These are phyloP conservation scores for Pythium vanterpoolii DNA, from an alignment of 352 stramenopile genomes.

Conservation along the genomic window DNA sequence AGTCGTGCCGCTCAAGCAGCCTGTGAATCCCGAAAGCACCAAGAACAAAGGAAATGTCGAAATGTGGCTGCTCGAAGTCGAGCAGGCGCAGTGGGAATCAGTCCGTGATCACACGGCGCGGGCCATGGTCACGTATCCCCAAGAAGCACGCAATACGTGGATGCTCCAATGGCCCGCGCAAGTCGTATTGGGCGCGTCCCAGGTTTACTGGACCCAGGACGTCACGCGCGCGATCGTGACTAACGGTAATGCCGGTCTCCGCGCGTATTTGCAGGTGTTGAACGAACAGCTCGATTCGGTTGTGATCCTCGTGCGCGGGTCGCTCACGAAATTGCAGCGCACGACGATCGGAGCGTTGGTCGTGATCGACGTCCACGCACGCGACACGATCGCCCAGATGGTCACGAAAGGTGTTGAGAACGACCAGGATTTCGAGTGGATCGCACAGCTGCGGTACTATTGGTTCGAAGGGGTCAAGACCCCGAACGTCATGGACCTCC, in stretches of 20 bases:
- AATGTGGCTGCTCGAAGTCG: constrained; percentile 92
- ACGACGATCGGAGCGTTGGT: constrained; percentile 92
- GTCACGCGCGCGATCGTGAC: constrained; percentile 83
- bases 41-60: constrained; percentile 96
- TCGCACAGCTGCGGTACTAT: constrained; percentile 93
- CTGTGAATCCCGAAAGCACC: constrained; percentile 88
- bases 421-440: constrained; percentile 92
- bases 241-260: constrained; percentile 66
- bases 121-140: constrained; percentile 84
- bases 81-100: constrained; percentile 90
- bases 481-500: constrained; percentile 53
- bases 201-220: constrained; percentile 94
- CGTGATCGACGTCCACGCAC: constrained; percentile 91
- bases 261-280: constrained; percentile 75
- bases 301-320: constrained; percentile 90
- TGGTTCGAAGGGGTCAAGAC: constrained; percentile 77
- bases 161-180: constrained; percentile 93
- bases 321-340: constrained; percentile 88
- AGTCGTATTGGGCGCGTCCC: constrained; percentile 89
- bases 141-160: constrained; percentile 81
- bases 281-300: constrained; percentile 89
- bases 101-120: constrained; percentile 89
- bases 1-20: constrained; percentile 73
- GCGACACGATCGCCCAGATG: constrained; percentile 92
- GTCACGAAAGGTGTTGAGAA: constrained; percentile 86